Evolutionary conservation across 176 grass and related monocot species (phyloP), one percentile per base, ranked within the genome.

Genomic region (Juncus inflexus): DNA sequence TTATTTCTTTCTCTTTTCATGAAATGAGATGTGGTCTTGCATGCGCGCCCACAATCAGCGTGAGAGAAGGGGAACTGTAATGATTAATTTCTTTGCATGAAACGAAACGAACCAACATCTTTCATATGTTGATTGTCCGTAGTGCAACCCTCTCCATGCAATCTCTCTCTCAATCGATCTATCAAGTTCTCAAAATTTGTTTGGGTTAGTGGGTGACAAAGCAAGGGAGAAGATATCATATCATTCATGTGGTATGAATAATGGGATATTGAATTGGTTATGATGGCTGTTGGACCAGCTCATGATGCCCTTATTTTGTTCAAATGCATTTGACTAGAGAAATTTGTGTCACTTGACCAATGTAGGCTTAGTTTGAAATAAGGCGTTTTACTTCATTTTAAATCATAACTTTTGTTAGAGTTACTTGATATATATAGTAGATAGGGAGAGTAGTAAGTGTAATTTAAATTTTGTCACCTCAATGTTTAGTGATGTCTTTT

Each of bases 131-230:
- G 43, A 47, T 47, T 47, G 9, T 5, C 19, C 55, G 65, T 69
- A 47, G 55, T 35, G 38, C 55, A 35, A 37, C 65, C 12, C 7
- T 15, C 52, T 58, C 37, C 53, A 70, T 70, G 51, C 50, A 59
- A 55, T 50, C 8, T 50, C 42, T 51, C 40, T 28, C 19, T 28
- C 19, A 14, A 11, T 42, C 39, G 41, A 15, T 43, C 28, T 38
- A 28, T 28, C 19, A 28, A 28, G 19, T 28, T 47, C 9, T 35
- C 62, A 55, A 45, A 45, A 43, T 70, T 9, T 70, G 67, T 70
- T 70, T 35, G 53, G 38, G 10, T 70, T 70, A 70, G 67, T 70
- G 67, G 67, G 67, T 59, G 67, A 70, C 67, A 70, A 70, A 47
- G 51, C 14, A 38, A 13, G 64, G 45, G 51, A 58, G 53, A 58